Base-by-base conservation (phyloP, 139 green algal species). In the Closterium sp. region DNA sequence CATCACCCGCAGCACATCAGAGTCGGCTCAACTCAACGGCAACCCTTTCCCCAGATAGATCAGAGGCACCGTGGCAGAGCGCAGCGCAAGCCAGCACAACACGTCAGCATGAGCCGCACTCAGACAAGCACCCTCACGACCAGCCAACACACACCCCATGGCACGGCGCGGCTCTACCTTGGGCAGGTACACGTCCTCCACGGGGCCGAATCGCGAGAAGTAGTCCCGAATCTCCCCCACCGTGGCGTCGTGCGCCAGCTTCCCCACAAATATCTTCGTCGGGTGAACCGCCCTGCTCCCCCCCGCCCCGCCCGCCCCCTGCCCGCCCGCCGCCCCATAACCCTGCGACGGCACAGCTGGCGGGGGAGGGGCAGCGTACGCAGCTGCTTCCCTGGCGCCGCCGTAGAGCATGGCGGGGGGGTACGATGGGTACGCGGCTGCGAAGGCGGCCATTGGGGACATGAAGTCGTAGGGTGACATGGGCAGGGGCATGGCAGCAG, bases 241-340 rank as follows among this genome's bases (percentile, higher is more conserved):
- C 9, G 85, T 93, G n/a, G 90, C 32, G 9, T 93, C 86, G 12
- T 89, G 33, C 34, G 90, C 21, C 85, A 93, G 90, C 86, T 85
- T 84, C 23, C 90, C 90, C 86, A 93, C 90, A 93, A 93, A 93
- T 28, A 93, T 34, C 84, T 92, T 92, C 8, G 89, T 89, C 35
- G 86, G 86, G 28, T 86, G 86, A 21, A 89, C 38, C 86, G 38
- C 30, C 86, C n/a, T 89, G 38, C 86, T 25, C 28, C 38, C 35
- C 21, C 86, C 38, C 87, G 23, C 86, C 86, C n/a, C 38, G 10
- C 35, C 86, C 23, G 23, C 23, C 55, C 55, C 84, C 84, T 87
- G 33, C 84, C 84, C 33, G 84, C 33, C 84, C 84, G 33, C 84
- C 84, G 19, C 33, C 33, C 55, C 55, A 76, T 76, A 19, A 16